phyloP scores from a whole-genome alignment of 805 yeast genomes.

The Candida nitratophila region DNA sequence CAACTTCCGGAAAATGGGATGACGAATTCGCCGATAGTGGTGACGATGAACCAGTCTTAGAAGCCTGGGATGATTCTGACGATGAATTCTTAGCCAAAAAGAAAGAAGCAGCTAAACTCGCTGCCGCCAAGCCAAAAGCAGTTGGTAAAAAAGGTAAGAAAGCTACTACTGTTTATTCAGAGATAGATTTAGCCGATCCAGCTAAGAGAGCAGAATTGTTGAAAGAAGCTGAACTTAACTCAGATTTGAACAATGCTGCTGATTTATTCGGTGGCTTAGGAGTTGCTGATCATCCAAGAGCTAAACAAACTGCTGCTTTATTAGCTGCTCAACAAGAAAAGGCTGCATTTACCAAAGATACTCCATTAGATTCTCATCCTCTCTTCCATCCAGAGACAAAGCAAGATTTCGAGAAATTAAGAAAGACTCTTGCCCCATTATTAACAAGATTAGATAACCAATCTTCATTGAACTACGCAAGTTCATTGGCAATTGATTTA shows the following conservation, averaged over 20 bases:
- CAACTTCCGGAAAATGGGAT: conserved; percentile 61
- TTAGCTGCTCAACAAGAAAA: conserved; percentile 43
- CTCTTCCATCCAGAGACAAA: conserved; percentile 77
- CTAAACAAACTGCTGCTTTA: conserved; percentile 28
- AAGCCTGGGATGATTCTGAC: conserved; percentile 86
- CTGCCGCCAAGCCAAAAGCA: conserved; percentile 18
- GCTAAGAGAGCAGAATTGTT: conserved; percentile 67
- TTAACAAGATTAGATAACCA: conserved; percentile 54
- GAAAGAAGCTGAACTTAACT: conserved; percentile 70
- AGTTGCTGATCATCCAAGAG: conserved; percentile 51
- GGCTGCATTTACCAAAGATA: conserved; percentile 41
- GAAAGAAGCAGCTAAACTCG: conserved; percentile 26
- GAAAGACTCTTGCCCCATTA: conserved; percentile 62
- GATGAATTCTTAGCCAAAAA: conserved; percentile 42
- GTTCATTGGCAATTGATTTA: conserved; percentile 75
- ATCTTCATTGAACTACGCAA: conserved; percentile 61
- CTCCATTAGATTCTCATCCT: conserved; percentile 72
- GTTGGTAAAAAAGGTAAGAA: conserved; percentile 29
- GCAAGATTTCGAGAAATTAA: conserved; percentile 69
- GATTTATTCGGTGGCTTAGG: conserved; percentile 77
- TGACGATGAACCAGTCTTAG: conserved; percentile 72
- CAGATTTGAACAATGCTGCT: conserved; percentile 90
- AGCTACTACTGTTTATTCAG: conserved; percentile 34
- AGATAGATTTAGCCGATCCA: conserved; percentile 65
- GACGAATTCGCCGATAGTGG: conserved; percentile 39